Conservation (phyloP, 1,284 basidiomycete species). For the Crucibulum parvulum region DNA sequence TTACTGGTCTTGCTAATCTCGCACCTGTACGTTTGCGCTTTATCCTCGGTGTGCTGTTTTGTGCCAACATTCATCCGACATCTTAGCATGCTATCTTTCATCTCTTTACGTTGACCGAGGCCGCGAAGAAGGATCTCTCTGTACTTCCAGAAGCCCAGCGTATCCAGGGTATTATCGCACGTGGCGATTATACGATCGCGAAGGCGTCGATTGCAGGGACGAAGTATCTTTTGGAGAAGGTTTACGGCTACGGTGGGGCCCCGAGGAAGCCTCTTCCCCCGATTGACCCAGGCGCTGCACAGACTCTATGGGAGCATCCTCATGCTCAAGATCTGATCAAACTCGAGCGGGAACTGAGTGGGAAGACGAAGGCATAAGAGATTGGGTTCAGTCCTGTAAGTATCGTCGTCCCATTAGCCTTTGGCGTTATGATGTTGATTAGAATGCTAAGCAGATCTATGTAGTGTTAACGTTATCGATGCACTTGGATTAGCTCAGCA, state of each 20-base stretch:
- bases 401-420: too few relatives aligned
- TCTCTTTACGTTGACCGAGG: slow-evolving; percentile 69
- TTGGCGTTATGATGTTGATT: too few relatives aligned
- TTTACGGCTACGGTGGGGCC: slow-evolving; percentile 80
- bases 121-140: slow-evolving; percentile 58
- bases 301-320: slow-evolving; percentile 72
- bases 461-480: not conserved
- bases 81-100: slow-evolving; percentile 62
- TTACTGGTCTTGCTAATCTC: slow-evolving; percentile 83
- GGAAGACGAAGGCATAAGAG: slow-evolving; percentile 34
- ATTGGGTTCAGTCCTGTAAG: slow-evolving; percentile 3
- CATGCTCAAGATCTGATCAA: slow-evolving; percentile 71
- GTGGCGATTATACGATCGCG: slow-evolving; percentile 82
- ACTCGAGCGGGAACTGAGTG: slow-evolving; percentile 67
- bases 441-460: not conserved
- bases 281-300: slow-evolving; percentile 58
- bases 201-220: slow-evolving; percentile 84
- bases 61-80: slow-evolving; percentile 9
- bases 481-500: not conserved
- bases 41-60: slow-evolving; percentile 3
- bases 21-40: slow-evolving; percentile 63
- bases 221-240: slow-evolving; percentile 78
- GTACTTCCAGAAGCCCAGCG: slow-evolving; percentile 74
- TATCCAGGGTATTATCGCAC: slow-evolving; percentile 82
- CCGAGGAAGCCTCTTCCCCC: slow-evolving; percentile 80